Evolutionary conservation across 352 stramenopile genomes (phyloP), one percentile per base, ranked within the genome.

Genomic region (Pythium periplocum): DNA sequence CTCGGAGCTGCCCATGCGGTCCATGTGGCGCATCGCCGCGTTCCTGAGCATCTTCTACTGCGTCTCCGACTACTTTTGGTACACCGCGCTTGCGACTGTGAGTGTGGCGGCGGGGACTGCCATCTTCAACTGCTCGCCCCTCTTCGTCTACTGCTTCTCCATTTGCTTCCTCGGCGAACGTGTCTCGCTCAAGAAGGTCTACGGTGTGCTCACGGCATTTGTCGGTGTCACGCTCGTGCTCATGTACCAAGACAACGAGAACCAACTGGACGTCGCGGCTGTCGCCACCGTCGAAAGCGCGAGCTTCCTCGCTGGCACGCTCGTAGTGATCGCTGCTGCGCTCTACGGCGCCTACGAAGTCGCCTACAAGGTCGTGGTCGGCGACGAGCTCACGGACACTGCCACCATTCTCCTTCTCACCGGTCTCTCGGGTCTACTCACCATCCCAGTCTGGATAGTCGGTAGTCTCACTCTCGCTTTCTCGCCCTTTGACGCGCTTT

Each of bases 81-180:
- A 74, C 56, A 64, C 69, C 0, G 62, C 75, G 32, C 53, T 86
- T 3, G 48, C 64, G 26, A 66, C 63, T 53, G 55, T 84, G 53
- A 84, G 61, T 40, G 73, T 84, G 7, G 64, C 66, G 6, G 64
- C 68, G 1, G 69, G 71, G 12, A 83, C 67, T 0, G 71, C 73
- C 7, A 80, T 86, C 53, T 83, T 79, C 71, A 86, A 83, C 53
- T 71, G 63, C 51, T 75, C 73, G 11, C 75, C 75, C 34, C 61
- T 86, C 8, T 84, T 86, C 51, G 75, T 86, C 4, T 86, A 83
- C 65, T 82, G 68, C 59, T 86, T 86, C 52, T 86, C 75, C 6
- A 69, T 86, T 41, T 86, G 73, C 55, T 69, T 82, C 1, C 45
- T 86, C 40, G 54, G 66, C 49, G 75, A 86, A 46, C 53, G 65